These are phyloP conservation scores for Entomortierella parvispora DNA, from an alignment of 192 early-diverging fungal species.

Conservation along the genomic window DNA sequence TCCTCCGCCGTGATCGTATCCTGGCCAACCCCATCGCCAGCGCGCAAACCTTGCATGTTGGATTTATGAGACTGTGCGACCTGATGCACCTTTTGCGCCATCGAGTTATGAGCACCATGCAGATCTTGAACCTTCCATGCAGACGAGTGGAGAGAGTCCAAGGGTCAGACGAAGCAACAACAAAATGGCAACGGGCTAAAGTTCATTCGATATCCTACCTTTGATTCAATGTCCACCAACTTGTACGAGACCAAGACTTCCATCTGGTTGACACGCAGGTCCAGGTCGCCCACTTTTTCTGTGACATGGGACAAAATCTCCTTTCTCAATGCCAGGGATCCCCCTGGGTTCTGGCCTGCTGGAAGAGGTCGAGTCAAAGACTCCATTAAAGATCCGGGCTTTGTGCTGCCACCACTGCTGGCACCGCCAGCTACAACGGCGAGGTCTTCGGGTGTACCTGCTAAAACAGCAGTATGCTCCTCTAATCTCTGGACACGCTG, in stretches of 20 bases:
- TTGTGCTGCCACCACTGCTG: not conserved
- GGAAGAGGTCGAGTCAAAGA: slow-evolving; percentile 28
- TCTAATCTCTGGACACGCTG: slow-evolving; percentile 41
- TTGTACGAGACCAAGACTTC: slow-evolving; percentile 49
- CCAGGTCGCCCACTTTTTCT: slow-evolving; percentile 49
- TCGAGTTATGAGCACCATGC: slow-evolving; percentile 50
- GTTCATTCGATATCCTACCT: too few species aligned
- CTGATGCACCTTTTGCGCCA: slow-evolving; percentile 50
- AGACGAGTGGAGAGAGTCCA: too few species aligned
- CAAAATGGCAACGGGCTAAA: too few species aligned
- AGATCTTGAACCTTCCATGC: slow-evolving; percentile 36
- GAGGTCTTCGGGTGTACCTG: slow-evolving; percentile 15
- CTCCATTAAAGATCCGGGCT: slow-evolving; percentile 43
- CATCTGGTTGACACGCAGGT: slow-evolving; percentile 50
- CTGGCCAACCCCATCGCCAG: slow-evolving; percentile 37
- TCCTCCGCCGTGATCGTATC: slow-evolving; percentile 41
- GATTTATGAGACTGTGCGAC: slow-evolving; percentile 49
- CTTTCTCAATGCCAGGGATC: slow-evolving; percentile 40
- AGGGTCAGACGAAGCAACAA: too few species aligned
- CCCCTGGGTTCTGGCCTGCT: slow-evolving; percentile 33
- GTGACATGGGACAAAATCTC: slow-evolving; percentile 48
- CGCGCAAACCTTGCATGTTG: slow-evolving; percentile 43
- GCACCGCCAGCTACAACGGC: not conserved
- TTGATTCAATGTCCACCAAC: slow-evolving; percentile 50
- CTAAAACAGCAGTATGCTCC: slow-evolving; percentile 25